Percentiles rank a stretch among this genome's conserved stretches.
phyloP scores from a whole-genome alignment of 345 rosid genomes.

The Hirschfeldia incana region DNA sequence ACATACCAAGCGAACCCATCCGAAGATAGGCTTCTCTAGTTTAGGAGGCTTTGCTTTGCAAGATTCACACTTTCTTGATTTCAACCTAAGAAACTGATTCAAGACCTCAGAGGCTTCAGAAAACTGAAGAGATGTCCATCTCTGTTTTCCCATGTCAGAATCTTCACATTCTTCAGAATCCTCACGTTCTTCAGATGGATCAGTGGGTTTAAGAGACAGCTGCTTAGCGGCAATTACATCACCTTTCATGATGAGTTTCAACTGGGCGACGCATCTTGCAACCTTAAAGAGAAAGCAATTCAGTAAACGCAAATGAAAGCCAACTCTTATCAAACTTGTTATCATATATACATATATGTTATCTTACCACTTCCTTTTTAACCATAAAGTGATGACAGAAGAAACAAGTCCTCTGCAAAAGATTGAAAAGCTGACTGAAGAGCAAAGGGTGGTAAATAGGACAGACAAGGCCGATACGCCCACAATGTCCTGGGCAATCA shows the following conservation, averaged over 20 bases:
- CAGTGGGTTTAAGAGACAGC: conserved; percentile 37
- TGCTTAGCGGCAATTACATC: conserved; percentile 72
- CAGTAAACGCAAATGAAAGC: neutral
- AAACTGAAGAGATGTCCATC: conserved; percentile 89
- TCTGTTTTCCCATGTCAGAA: conserved; percentile 34
- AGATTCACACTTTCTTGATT: conserved; percentile 44
- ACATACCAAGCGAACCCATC: conserved; percentile 80
- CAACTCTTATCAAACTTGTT: neutral
- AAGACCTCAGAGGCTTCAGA: conserved; percentile 58
- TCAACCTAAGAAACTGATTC: conserved; percentile 52
- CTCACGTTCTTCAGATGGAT: too few species aligned
- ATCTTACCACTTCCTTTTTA: conserved; percentile 44
- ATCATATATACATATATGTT: neutral
- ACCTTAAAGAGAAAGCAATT: conserved; percentile 47
- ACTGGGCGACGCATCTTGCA: conserved; percentile 52
- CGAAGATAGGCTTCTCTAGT: conserved; percentile 65
- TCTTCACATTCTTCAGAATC: conserved; percentile 13
- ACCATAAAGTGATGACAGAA: conserved; percentile 61
- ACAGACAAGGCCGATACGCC: conserved; percentile 73
- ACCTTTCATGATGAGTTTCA: conserved; percentile 76
- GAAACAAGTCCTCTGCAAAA: conserved; percentile 70
- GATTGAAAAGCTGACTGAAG: conserved; percentile 54
- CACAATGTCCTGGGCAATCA: conserved; percentile 91
- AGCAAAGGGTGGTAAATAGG: conserved; percentile 81
- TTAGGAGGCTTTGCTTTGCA: conserved; percentile 47